Evolutionary conservation across 2,329 filamentous ascomycete species (phyloP), one percentile per base, ranked within the genome.

Genomic region (Fusarium longipes): DNA sequence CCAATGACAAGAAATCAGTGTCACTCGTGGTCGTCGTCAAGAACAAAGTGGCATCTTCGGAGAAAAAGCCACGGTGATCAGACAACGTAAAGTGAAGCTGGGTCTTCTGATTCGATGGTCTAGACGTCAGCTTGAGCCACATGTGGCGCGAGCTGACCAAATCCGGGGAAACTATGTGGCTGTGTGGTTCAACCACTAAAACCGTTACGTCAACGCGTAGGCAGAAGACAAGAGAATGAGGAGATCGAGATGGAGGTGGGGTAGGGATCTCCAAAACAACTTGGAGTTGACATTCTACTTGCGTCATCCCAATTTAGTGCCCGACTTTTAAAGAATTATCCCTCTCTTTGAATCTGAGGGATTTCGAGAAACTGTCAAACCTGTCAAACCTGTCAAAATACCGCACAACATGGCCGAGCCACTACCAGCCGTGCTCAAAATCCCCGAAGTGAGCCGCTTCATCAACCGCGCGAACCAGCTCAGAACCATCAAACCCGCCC

Each of bases 401-500:
- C 42, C 15, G 32, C 32, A 43, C 57, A 80, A 58, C 67, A 97
- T 97, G 94, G 88, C 92, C 48, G 85, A 78, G 54, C 74, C 77
- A 39, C 76, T 80, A 24, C 78, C 78, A 33, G 51, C 75, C 25
- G 70, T 77, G 29, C 85, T 99, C 73, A 93, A 91, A 81, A 83
- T 89, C 57, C 89, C 92, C 61, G 93, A 97, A 77, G 88, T 97
- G 75, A 89, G 88, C 69, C 92, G 93, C 63, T 97, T 96, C 78
- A 89, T 94, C 65, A 86, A 90, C 54, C 89, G 95, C 74, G 95
- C 93, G 32, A 86, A 88, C 33, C 95, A 99, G 82, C 87, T 99
- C 47, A 91, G 95, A 77, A 86, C 86, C 60, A 87, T 89, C 75
- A 96, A 95, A 79, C 96, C 96, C 10, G 92, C 96, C 61, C 87